Evolutionary conservation across 169 alveolate species (phyloP), one percentile per base, ranked within the genome.

Genomic region (Babesia divergens): DNA sequence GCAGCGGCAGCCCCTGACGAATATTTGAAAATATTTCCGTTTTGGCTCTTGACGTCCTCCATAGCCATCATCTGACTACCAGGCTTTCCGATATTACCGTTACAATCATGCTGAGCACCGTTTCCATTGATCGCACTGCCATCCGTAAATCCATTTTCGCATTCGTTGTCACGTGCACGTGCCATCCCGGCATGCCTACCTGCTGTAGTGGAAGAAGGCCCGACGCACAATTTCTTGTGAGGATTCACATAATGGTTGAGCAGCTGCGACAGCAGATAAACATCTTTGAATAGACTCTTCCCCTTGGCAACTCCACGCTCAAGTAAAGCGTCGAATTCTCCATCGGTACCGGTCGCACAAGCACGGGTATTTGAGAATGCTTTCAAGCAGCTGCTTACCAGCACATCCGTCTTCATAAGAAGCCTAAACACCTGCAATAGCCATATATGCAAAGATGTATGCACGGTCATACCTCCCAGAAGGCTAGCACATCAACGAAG

Each of bases 311-410:
- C 51, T 4, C 72, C 72, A 13, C 59, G 56, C 20, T 62, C 59
- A 0, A 46, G 37, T 26, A 62, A 38, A 31, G 29, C 59, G 53
- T 62, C 72, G 35, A 62, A 62, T 35, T 62, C 72, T 14, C 16
- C 40, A 24, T 62, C 72, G 9, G 59, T 49, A 8, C 51, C 32
- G 3, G 72, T 47, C 1, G 49, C 59, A 22, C 72, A 62, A 22
- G 72, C 72, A n/a, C 72, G 59, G 24, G 72, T 46, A 24, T 49
- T 59, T 13, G 72, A 14, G 35, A 62, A 62, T 28, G 72, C 72
- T 46, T 62, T 62, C 29, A 62, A 43, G 34, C 72, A 62, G 72
- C 72, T 62, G 37, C 62, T 22, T 59, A 62, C 47, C 29, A 62
- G 26, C 7, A 46, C 59, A 37, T 62, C 72, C 8, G 56, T 51